Base-by-base conservation (phyloP, 495 filamentous ascomycete species). In the Penicillium dipodomyicola region DNA sequence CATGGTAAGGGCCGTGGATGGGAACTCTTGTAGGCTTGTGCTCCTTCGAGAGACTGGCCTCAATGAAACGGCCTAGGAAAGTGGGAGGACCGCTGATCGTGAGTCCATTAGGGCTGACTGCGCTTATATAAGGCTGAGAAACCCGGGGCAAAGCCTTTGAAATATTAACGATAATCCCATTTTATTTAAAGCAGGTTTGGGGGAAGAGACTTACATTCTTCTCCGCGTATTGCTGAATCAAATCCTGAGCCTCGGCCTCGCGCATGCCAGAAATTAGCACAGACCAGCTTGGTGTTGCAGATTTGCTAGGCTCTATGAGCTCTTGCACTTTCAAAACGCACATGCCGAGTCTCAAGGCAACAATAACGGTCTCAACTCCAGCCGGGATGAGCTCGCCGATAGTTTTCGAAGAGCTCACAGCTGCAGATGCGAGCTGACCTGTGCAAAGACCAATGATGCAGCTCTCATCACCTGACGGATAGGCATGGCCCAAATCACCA, bases 1-100 rank as follows among this genome's bases (percentile, higher is more conserved):
- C 89, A 72, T 96, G 91, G 63, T 91, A 95, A 2, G 91, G 88
- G 1, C 86, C 91, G 60, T 88, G 85, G 20, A 95, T 83, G 0
- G 88, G 84, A 42, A 88, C 82, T n/a, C 79, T 79, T 5, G 81
- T 77, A 2, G 80, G 80, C 61, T 85, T 85, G 49, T 79, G 69
- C 4, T 79, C 73, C 49, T 79, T 77, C 27, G 87, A 72, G 10
- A 78, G 60, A 17, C 74, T 70, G n/a, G 71, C 65, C 29, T 80
- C 72, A 59, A 87, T 80, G 23, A 94, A 76, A 1, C 76, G 63
- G 41, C 79, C 74, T 14, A 90, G 75, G 0, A 83, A 83, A 4
- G 71, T 67, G 3, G 91, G 91, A 3, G 90, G 87, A n/a, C 87
- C 91, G 62, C 89, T 92, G 49, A 96, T 80, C 39, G 88, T 87